These are phyloP conservation scores for Beauveria brongniartii DNA, from an alignment of 2,329 filamentous ascomycete species.

Conservation along the genomic window DNA sequence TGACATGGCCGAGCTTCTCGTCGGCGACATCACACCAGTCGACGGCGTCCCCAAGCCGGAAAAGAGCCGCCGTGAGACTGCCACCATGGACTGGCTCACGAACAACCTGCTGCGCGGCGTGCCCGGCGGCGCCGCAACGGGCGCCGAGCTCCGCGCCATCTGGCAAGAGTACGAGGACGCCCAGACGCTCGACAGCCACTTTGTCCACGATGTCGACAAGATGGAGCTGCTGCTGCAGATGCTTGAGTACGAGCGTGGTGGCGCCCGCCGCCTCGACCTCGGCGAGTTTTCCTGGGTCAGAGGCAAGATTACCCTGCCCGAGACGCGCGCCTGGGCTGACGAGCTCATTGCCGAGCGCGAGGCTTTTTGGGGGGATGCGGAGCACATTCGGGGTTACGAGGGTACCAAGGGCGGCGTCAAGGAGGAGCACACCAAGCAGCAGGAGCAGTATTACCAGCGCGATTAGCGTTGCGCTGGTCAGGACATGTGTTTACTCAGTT, in stretches of 20 bases:
- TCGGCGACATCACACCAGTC: slow-evolving; percentile 93
- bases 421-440: slow-evolving; percentile 29
- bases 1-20: slow-evolving; percentile 93
- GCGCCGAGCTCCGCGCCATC: slow-evolving; percentile 63
- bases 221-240: slow-evolving; percentile 92
- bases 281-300: slow-evolving; percentile 82
- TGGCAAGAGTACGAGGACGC: slow-evolving; percentile 97
- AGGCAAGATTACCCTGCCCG: slow-evolving; percentile 61
- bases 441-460: slow-evolving; percentile 42
- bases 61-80: slow-evolving; percentile 78
- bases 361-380: slow-evolving; percentile 56
- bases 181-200: slow-evolving; percentile 72
- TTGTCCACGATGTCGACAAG: slow-evolving; percentile 97
- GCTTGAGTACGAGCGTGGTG: slow-evolving; percentile 83
- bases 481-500: too few species aligned
- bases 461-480: slow-evolving; percentile 8
- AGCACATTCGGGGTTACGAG: slow-evolving; percentile 38
- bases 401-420: slow-evolving; percentile 31
- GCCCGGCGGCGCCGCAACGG: slow-evolving; percentile 57
- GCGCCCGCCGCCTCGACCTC: slow-evolving; percentile 60
- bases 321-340: slow-evolving; percentile 72
- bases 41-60: slow-evolving; percentile 79
- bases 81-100: slow-evolving; percentile 88
- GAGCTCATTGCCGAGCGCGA: slow-evolving; percentile 70
- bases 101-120: slow-evolving; percentile 64